These are phyloP conservation scores for Cyberlindnera mrakii DNA, from an alignment of 805 yeast genomes.

Conservation along the genomic window DNA sequence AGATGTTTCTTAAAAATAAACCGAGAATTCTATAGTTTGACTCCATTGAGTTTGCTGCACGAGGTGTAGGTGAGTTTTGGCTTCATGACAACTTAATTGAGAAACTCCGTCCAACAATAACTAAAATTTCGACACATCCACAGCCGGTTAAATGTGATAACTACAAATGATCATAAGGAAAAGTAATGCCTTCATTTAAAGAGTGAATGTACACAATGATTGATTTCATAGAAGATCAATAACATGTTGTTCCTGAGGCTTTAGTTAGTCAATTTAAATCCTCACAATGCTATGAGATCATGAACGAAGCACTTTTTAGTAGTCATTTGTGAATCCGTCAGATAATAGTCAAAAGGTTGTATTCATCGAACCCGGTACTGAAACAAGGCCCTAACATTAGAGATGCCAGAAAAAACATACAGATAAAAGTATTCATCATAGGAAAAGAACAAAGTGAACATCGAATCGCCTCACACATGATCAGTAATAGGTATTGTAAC, in stretches of 20 bases:
- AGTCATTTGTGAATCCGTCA: constrained; percentile 29
- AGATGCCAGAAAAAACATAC: constrained; percentile 82
- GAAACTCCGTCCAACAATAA: too few relatives aligned
- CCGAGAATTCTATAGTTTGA: constrained; percentile 38
- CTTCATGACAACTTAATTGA: background rate
- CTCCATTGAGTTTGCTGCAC: constrained; percentile 49
- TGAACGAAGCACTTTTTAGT: background rate
- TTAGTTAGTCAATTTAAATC: too few relatives aligned
- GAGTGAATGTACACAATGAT: too few relatives aligned
- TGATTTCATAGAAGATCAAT: too few relatives aligned
- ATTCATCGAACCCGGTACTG: constrained; percentile 66
- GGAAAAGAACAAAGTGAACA: background rate
- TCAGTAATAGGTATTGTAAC: too few relatives aligned
- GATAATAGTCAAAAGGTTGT: constrained; percentile 62
- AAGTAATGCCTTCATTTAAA: too few relatives aligned
- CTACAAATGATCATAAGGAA: too few relatives aligned
- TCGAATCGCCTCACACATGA: too few relatives aligned
- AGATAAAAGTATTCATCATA: constrained; percentile 20
- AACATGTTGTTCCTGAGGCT: too few relatives aligned
- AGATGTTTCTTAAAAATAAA: background rate
- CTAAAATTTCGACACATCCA: background rate
- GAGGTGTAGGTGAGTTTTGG: constrained; percentile 57
- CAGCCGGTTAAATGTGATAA: too few relatives aligned
- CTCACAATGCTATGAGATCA: background rate
- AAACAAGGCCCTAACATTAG: constrained; percentile 73